Base-by-base conservation (phyloP, 768 basidiomycete genomes). In the Cystofilobasidium ferigula region DNA sequence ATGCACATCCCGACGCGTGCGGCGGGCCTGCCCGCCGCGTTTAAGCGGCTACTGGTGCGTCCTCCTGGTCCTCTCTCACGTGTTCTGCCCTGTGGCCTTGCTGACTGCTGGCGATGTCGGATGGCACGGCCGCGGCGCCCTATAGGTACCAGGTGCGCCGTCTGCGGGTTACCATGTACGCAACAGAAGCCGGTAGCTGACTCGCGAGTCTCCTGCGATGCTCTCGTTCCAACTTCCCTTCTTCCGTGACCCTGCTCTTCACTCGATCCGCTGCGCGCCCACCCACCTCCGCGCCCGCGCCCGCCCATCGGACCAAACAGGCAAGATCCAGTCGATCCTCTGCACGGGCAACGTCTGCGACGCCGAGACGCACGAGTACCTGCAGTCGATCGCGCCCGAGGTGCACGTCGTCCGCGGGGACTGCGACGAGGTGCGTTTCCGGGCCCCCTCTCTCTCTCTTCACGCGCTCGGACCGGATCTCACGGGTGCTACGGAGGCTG, bases 331-430 rank as follows among this genome's bases (percentile, higher is more conserved):
- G 69, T 94, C 98, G 76, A 95, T 98, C 67, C 80, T 98, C 30
- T 95, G 91, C 75, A 98, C 94, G 0, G 95, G 95, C 56, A 98
- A 98, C 74, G 86, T 97, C 28, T 93, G 90, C 76, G 95, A 99
- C 78, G 86, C 86, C 72, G 94, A 98, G 77, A 98, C 95, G 9
- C 92, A 88, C 76, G 95, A 97, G 71, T 98, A 95, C 79, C 81
- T 99, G 28, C 81, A 89, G 70, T 91, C 89, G 18, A 88, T 99
- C n/a, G 86, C 89, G 22, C 85, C 88, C 13, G 95, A 97, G 73
- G 88, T 98, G 9, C 82, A 88, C 70, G 86, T 91, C 48, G 94
- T 93, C 2, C 81, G 85, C 71, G 95, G 95, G 4, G 95, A 98
- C 75, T 95, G 89, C 72, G 95, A 99, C 74, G 93, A 97, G 80